Base-by-base conservation (phyloP, 2,329 filamentous ascomycete species). In the Ophiostoma perfectum region DNA sequence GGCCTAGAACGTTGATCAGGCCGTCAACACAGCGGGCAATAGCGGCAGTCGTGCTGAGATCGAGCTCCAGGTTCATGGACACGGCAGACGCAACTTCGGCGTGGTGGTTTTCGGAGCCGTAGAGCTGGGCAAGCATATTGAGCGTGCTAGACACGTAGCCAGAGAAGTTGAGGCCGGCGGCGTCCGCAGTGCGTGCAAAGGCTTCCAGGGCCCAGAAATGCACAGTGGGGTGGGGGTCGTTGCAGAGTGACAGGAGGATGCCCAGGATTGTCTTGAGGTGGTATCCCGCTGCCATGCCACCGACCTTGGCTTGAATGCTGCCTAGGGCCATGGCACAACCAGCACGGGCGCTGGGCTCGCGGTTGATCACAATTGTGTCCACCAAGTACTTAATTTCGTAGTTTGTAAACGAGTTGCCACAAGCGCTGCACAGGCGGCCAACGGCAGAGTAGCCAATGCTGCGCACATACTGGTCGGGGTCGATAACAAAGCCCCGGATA, bases 231-330 rank as follows among this genome's bases (percentile, higher is more conserved):
- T 99, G 95, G 27, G 94, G 92, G 75, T 99, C 95, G 73, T 93
- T 97, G 77, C 93, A 94, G 9, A 99, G 84, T 7, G 95, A 98
- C 90, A 98, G 96, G n/a, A 99, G 81, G 52, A 99, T 96, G 18
- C 94, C 91, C n/a, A 97, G 85, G 65, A 99, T 97, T 1, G 93
- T 97, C 80, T 98, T 98, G 66, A 99, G 83, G 76, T 99, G 95
- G 74, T 95, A 93, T 3, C 93, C 93, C 67, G 95, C 95, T 67
- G 95, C 95, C 93, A 99, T 98, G 68, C 95, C 94, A 69, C 95
- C 96, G 45, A 99, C 91, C 77, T 97, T 93, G 18, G 92, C 91
- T 78, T 99, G 93, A 66, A 99, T 98, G 68, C 90, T 91, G 8
- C 95, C 95, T 42, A 99, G 81, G 12, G 95, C 93, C 81, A 96